phyloP scores from a whole-genome alignment of 768 basidiomycete species.

The Termitomyces sp. region DNA sequence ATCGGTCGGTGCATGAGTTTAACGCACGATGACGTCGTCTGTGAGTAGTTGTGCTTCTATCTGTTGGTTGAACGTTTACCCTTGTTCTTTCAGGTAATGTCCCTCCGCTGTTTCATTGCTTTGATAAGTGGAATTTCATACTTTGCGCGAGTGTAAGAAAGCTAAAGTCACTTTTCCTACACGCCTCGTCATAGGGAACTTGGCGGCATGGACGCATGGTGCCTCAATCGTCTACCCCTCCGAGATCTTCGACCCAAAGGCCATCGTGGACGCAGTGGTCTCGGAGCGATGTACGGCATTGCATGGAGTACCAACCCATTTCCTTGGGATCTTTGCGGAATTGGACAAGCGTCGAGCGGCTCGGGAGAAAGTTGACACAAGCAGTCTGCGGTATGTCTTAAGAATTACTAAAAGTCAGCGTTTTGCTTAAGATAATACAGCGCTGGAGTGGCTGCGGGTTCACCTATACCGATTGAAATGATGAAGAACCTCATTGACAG shows the following conservation, averaged over 20 bases:
- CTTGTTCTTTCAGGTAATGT: conserved; percentile 54
- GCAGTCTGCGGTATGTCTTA: conserved; percentile 46
- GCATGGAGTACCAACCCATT: conserved; percentile 86
- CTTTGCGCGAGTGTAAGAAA: background rate
- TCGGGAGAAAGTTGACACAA: conserved; percentile 44
- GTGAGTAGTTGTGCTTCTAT: conserved; percentile 32
- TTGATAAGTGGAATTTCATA: conserved; percentile 59
- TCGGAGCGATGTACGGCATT: conserved; percentile 71
- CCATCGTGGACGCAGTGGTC: conserved; percentile 67
- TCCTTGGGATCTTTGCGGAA: conserved; percentile 68
- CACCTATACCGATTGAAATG: conserved; percentile 71
- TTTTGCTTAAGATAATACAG: conserved; percentile 18
- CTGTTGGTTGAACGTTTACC: background rate
- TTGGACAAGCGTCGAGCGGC: conserved; percentile 46
- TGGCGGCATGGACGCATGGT: conserved; percentile 73
- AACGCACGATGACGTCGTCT: conserved; percentile 60
- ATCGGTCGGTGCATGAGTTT: conserved; percentile 72
- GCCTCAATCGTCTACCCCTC: conserved; percentile 75
- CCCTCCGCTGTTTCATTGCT: conserved; percentile 84
- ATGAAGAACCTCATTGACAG: conserved; percentile 69
- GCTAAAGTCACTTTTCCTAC: conserved; percentile 12
- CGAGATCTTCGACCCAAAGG: conserved; percentile 52
- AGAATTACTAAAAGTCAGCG: background rate
- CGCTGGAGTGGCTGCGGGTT: conserved; percentile 81
- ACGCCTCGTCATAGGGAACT: conserved; percentile 80